Percentiles rank a stretch among this genome's conserved stretches.
Evolutionary conservation across 2,329 filamentous ascomycete genomes (phyloP).

Genomic region (Chaetomium sp.): DNA sequence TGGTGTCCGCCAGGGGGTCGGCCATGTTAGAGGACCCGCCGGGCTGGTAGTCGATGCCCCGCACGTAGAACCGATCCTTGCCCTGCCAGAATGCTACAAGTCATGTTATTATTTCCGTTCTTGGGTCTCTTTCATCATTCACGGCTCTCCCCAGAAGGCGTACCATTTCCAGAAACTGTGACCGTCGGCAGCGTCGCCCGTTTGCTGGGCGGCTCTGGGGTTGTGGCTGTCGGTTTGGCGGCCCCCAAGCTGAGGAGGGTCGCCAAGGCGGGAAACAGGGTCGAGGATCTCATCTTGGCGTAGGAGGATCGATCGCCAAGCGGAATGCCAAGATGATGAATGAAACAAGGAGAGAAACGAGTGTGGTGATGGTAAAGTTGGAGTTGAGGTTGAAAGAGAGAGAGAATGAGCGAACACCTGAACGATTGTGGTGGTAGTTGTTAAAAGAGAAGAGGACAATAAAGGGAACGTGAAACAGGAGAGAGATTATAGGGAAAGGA

Average conservation of each 20-base stretch:
- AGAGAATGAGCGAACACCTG: background rate
- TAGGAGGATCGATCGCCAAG: slow-evolving; percentile 12
- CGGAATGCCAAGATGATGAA: background rate
- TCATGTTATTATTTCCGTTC: slow-evolving; percentile 16
- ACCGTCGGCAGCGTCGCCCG: slow-evolving; percentile 45
- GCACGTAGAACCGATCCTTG: slow-evolving; percentile 50
- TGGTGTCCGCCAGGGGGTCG: slow-evolving; percentile 72
- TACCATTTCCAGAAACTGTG: slow-evolving; percentile 53
- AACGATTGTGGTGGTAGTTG: background rate
- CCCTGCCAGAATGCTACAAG: slow-evolving; percentile 48
- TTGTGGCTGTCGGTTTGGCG: slow-evolving; percentile 45
- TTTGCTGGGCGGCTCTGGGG: slow-evolving; percentile 43
- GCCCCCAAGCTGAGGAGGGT: slow-evolving; percentile 35
- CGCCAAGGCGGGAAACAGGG: slow-evolving; percentile 43
- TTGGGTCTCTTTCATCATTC: background rate
- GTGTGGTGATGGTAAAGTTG: background rate
- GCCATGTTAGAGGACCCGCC: slow-evolving; percentile 47
- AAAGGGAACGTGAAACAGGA: slow-evolving; percentile 7
- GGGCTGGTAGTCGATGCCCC: slow-evolving; percentile 58
- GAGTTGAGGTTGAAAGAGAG: background rate
- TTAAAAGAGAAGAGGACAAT: background rate
- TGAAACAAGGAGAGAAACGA: background rate
- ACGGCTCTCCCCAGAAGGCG: slow-evolving; percentile 14
- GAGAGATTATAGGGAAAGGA: slow-evolving; percentile 4
- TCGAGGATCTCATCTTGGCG: slow-evolving; percentile 13